phyloP scores from a whole-genome alignment of 352 stramenopile species.

The Pilasporangium apinafurcum region DNA sequence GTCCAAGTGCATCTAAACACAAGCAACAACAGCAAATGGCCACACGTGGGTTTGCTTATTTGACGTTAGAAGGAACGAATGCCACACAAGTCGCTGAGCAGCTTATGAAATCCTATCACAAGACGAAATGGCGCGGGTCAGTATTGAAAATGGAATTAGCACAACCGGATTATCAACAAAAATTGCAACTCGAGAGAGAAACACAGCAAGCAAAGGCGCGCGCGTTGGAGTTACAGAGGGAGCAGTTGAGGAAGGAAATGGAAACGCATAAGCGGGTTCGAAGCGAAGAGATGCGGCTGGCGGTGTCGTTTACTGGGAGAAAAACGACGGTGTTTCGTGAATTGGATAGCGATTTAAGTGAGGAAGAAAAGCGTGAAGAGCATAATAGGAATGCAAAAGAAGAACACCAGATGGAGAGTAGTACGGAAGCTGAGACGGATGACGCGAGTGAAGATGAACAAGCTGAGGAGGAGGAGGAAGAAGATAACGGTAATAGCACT shows the following conservation, averaged over 20 bases:
- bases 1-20: constrained; percentile 4
- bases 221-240: neutral
- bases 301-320: neutral
- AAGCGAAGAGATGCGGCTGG: neutral
- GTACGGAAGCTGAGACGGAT: constrained; percentile 1
- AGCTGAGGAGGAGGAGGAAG: neutral
- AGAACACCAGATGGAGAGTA: constrained; percentile 4
- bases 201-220: constrained; percentile 1
- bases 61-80: constrained; percentile 31
- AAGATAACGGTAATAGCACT: constrained; percentile 5
- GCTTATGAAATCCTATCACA: constrained; percentile 59
- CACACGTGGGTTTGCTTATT: constrained; percentile 61
- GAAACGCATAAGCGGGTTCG: neutral
- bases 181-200: constrained; percentile 36
- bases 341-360: too few relatives aligned
- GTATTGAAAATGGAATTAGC: constrained; percentile 57
- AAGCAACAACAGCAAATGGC: too few relatives aligned
- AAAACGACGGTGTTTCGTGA: too few relatives aligned
- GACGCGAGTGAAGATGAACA: constrained; percentile 8
- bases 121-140: constrained; percentile 64
- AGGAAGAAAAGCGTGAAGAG: too few relatives aligned
- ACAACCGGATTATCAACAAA: constrained; percentile 33
- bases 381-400: constrained; percentile 2
- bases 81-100: constrained; percentile 21
- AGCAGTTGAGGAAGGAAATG: neutral